Evolutionary conservation across 164 flowering plant genomes (phyloP).

Genomic region (Chimonanthus salicifolius): DNA sequence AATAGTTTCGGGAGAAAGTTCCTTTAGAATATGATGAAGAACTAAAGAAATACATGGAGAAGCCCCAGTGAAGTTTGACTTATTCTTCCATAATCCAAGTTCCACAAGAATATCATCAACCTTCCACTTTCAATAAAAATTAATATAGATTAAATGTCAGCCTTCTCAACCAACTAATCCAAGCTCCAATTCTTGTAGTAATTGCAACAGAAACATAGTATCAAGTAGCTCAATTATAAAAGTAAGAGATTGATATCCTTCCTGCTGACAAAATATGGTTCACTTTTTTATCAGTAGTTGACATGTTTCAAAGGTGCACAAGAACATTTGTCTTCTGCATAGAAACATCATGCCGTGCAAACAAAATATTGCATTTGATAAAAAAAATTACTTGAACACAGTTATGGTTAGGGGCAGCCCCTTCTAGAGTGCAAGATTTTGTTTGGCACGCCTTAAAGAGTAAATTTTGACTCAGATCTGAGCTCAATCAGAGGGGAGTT

Average conservation of each 20-base stretch:
- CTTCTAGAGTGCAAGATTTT: no score
- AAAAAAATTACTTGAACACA: no score
- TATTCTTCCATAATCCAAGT: slow-evolving; percentile 47
- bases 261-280: neutral
- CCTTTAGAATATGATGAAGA: slow-evolving; percentile 73
- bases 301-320: neutral
- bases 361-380: neutral
- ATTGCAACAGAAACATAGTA: neutral
- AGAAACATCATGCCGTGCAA: no score
- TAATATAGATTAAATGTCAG: neutral
- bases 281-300: neutral
- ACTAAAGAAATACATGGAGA: slow-evolving; percentile 51
- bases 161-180: neutral
- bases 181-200: neutral
- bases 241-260: no score
- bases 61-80: slow-evolving; percentile 24
- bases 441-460: no score
- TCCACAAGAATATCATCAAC: slow-evolving; percentile 36
- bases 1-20: slow-evolving; percentile 60
- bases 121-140: slow-evolving; percentile 25
- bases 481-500: no score
- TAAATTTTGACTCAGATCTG: no score
- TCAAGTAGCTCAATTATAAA: neutral
- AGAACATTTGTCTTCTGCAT: no score
- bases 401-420: no score